Evolutionary conservation across 768 basidiomycete genomes (phyloP), one percentile per base, ranked within the genome.

Genomic region (Dioszegia crocea): DNA sequence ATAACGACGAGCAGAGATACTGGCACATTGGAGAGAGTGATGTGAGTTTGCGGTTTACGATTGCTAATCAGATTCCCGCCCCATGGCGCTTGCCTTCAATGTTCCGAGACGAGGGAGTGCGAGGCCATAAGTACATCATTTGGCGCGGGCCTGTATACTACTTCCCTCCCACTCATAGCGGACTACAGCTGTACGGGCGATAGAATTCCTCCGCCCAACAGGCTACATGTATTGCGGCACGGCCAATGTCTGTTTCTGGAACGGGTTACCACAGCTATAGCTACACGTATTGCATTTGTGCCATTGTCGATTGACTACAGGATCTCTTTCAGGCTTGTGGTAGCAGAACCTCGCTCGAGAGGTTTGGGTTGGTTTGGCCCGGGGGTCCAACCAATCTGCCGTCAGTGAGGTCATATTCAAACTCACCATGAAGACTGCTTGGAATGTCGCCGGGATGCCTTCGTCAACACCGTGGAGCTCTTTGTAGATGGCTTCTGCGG

Each of bases 381-480:
- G 14, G 88, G 88, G 66, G 87, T 90, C 88, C 88, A 90, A 27
- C 89, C 88, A 70, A 90, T 89, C 88, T 88, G 62, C 16, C 23
- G n/a, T 39, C 21, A 24, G 31, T 10, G 41, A 11, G 43, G 39
- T 17, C 46, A 6, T 9, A 36, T 11, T 30, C 14, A 36, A 41
- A 77, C 82, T 62, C 63, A 90, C 94, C 83, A 97, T 86, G 76
- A 89, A 96, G 56, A 98, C 91, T 46, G 97, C 81, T 73, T 97
- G 91, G 77, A 97, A 99, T 5, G 96, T 99, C 16, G 96, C 96
- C 2, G 93, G 89, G 33, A 98, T 81, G 17, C 89, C 89, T 16
- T 89, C 90, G 69, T 92, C 88, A 68, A 86, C 84, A 9, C 88
- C 91, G 74, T 97, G 87, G 52, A 98, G 69, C 60, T 87, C 93